Evolutionary conservation across 768 basidiomycete species (phyloP).

Genomic region (Astraeus odoratus): DNA sequence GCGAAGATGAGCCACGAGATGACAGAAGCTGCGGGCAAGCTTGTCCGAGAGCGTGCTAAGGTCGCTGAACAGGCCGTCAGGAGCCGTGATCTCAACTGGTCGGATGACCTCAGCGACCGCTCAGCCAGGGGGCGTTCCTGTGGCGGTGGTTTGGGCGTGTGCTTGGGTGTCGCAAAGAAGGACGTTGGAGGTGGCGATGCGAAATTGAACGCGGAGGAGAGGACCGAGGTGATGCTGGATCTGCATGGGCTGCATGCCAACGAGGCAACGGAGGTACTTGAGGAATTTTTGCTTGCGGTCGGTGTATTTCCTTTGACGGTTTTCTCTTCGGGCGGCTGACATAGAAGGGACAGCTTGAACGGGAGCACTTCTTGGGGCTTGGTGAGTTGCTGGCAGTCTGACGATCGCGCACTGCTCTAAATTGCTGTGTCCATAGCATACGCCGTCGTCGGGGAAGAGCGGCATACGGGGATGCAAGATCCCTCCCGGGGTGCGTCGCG

Average conservation of each 20-base stretch:
- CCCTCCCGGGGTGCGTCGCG: constrained; percentile 74
- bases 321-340: constrained; percentile 11
- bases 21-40: constrained; percentile 71
- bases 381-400: constrained; percentile 38
- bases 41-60: constrained; percentile 77
- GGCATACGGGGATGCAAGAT: constrained; percentile 92
- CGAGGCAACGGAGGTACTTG: constrained; percentile 87
- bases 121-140: constrained; percentile 62
- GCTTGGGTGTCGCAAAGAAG: constrained; percentile 75
- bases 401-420: constrained; percentile 4
- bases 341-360: constrained; percentile 57
- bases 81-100: constrained; percentile 63
- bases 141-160: constrained; percentile 80
- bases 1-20: constrained; percentile 86
- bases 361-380: constrained; percentile 81
- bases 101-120: constrained; percentile 80
- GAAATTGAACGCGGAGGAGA: constrained; percentile 72
- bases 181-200: constrained; percentile 45
- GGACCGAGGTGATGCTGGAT: constrained; percentile 83
- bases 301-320: constrained; percentile 30
- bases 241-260: constrained; percentile 91
- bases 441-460: constrained; percentile 90
- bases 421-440: constrained; percentile 48
- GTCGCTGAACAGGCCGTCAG: constrained; percentile 73
- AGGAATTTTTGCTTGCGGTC: constrained; percentile 82